Evolutionary conservation across 495 filamentous ascomycete species (phyloP).

Genomic region (Hypoxylon cercidicola): DNA sequence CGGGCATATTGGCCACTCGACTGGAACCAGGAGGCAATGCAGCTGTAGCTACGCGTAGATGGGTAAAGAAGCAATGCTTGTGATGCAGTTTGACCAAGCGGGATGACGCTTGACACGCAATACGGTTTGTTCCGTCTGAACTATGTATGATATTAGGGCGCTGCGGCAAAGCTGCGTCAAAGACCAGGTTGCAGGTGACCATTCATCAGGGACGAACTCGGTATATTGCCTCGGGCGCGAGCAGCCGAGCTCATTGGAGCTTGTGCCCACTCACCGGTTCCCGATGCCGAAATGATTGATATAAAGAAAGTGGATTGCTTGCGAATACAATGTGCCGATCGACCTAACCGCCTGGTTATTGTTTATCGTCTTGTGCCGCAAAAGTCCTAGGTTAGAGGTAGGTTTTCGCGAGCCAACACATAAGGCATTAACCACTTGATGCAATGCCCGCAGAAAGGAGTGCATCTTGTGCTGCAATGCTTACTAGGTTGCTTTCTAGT

Average conservation of each 20-base stretch:
- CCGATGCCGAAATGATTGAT: constrained; percentile 30
- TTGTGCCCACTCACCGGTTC: constrained; percentile 30
- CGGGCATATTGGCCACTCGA: constrained; percentile 7
- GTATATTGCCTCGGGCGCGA: constrained; percentile 22
- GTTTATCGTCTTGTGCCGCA: not conserved
- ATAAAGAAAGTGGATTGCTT: constrained; percentile 24
- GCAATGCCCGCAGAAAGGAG: not conserved
- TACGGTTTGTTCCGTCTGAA: constrained; percentile 30
- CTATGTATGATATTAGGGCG: constrained; percentile 21
- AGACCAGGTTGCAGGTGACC: constrained; percentile 15
- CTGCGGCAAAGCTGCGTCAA: constrained; percentile 22
- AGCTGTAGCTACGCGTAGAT: constrained; percentile 37
- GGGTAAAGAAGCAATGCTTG: constrained; percentile 10
- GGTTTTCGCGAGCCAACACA: constrained; percentile 16
- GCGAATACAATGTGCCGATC: constrained; percentile 19
- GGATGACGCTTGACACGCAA: constrained; percentile 39
- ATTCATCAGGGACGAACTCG: constrained; percentile 1
- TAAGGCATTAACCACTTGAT: not conserved
- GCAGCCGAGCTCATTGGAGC: constrained; percentile 11
- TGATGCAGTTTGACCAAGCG: constrained; percentile 20
- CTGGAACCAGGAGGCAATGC: constrained; percentile 8
- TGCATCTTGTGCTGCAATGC: constrained; percentile 26
- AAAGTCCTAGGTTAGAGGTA: constrained; percentile 3
- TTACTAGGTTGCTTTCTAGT: constrained; percentile 2
- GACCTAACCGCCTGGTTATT: constrained; percentile 12